These are phyloP conservation scores for Canna indica DNA, from an alignment of 176 grass and related monocot genomes.

Conservation along the genomic window DNA sequence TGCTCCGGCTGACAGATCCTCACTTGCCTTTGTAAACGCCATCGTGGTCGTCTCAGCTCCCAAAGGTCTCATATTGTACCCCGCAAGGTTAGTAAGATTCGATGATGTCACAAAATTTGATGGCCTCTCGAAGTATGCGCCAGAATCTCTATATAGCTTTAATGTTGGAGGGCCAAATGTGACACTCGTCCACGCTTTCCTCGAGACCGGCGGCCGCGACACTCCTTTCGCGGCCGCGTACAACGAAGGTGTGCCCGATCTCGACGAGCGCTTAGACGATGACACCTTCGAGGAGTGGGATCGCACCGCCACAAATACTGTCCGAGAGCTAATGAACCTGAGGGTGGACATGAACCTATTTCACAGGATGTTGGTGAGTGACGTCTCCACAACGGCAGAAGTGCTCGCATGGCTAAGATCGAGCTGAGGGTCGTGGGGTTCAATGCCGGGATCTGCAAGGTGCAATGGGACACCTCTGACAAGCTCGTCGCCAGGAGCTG, in stretches of 20 bases:
- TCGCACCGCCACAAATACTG: neutral
- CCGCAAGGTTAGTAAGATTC: constrained; percentile 33
- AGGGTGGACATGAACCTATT: neutral
- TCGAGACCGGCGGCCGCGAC: neutral
- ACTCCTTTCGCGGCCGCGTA: too few species aligned
- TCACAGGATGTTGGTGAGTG: neutral
- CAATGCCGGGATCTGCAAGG: constrained; percentile 18
- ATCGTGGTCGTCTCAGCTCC: constrained; percentile 82
- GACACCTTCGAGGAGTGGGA: neutral
- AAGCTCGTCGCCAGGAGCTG: constrained; percentile 1
- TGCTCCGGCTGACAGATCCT: constrained; percentile 40
- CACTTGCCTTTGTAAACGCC: constrained; percentile 72
- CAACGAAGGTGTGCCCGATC: neutral
- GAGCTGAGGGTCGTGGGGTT: neutral
- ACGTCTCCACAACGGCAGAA: neutral
- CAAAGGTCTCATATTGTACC: constrained; percentile 57
- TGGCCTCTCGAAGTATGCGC: constrained; percentile 48
- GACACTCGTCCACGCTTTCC: constrained; percentile 31
- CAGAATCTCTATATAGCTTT: constrained; percentile 69
- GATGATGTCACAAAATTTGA: constrained; percentile 24
- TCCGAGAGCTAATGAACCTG: neutral
- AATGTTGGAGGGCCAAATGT: constrained; percentile 74
- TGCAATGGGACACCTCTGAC: neutral
- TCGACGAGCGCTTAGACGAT: neutral
- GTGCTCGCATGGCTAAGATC: neutral